These are phyloP conservation scores for Misopates orontium DNA, from an alignment of 257 asterid species.

Conservation along the genomic window DNA sequence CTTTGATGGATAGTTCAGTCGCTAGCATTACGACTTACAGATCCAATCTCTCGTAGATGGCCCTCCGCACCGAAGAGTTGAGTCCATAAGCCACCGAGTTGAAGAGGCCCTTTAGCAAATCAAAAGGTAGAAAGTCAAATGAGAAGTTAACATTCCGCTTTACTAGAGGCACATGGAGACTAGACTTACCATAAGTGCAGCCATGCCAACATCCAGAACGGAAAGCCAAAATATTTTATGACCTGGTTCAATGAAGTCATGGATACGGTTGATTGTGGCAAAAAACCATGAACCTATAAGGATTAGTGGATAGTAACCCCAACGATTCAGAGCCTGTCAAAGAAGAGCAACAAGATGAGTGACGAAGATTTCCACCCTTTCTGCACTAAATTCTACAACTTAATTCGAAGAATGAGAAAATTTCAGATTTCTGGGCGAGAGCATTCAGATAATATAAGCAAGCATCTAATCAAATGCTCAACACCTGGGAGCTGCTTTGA, in stretches of 20 bases:
- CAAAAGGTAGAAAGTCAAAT: slow-evolving; percentile 12
- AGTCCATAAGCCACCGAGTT: slow-evolving; percentile 96
- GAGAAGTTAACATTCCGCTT: slow-evolving; percentile 8
- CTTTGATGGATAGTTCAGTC: too few relatives aligned
- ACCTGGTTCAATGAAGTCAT: slow-evolving; percentile 84
- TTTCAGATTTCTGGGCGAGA: too few relatives aligned
- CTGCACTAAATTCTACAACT: not conserved
- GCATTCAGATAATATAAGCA: slow-evolving; percentile 18
- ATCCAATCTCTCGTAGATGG: slow-evolving; percentile 82
- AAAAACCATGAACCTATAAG: slow-evolving; percentile 96
- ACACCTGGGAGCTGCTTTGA: not conserved
- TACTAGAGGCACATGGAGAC: not conserved
- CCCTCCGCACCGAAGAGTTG: slow-evolving; percentile 89
- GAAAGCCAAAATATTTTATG: slow-evolving; percentile 97
- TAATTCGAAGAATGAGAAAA: not conserved
- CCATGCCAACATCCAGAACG: slow-evolving; percentile 92
- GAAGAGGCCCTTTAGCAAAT: slow-evolving; percentile 76
- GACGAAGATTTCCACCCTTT: slow-evolving; percentile 1
- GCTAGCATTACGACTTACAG: slow-evolving; percentile 75
- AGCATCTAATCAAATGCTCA: not conserved
- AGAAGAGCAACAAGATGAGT: slow-evolving; percentile 1
- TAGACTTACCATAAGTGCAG: slow-evolving; percentile 83
- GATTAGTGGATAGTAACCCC: slow-evolving; percentile 99
- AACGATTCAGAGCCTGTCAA: slow-evolving; percentile 79
- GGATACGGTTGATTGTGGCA: slow-evolving; percentile 95